These are phyloP conservation scores for Solanum chaucha DNA, from an alignment of 257 asterid species.

Conservation along the genomic window DNA sequence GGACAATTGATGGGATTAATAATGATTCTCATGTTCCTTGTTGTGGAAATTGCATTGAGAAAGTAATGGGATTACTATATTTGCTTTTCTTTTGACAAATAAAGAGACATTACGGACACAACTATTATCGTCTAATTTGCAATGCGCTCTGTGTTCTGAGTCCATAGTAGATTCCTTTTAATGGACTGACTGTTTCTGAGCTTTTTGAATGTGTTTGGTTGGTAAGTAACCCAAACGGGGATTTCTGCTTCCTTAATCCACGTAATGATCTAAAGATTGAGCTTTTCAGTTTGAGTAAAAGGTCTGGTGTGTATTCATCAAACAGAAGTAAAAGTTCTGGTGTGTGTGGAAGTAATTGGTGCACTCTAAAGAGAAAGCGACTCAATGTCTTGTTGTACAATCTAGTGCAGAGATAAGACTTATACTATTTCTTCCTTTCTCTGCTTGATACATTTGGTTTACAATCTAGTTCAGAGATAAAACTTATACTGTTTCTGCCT, in stretches of 20 bases:
- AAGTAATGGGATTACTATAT: background rate
- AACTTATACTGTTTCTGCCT: background rate
- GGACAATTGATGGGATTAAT: background rate
- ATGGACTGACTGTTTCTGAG: background rate
- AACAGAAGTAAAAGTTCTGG: background rate
- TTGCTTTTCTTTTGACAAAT: background rate
- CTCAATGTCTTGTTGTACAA: background rate
- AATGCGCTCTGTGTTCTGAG: background rate
- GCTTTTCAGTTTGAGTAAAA: background rate
- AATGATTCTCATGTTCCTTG: background rate
- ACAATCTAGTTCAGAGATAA: background rate
- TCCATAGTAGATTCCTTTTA: background rate
- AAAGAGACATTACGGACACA: background rate
- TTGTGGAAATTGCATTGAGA: background rate
- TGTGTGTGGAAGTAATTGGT: background rate
- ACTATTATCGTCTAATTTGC: background rate
- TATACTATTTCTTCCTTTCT: slow-evolving; percentile 1
- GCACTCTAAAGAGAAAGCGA: background rate
- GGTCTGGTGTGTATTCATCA: background rate
- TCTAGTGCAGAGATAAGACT: background rate
- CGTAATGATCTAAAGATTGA: background rate
- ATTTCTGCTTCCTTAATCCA: background rate
- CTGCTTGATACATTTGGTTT: slow-evolving; percentile 9
- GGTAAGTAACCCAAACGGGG: background rate
- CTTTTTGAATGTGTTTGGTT: background rate